Evolutionary conservation across 139 green algal genomes (phyloP), one percentile per base, ranked within the genome.

Genomic region (Klebsormidium nitens): DNA sequence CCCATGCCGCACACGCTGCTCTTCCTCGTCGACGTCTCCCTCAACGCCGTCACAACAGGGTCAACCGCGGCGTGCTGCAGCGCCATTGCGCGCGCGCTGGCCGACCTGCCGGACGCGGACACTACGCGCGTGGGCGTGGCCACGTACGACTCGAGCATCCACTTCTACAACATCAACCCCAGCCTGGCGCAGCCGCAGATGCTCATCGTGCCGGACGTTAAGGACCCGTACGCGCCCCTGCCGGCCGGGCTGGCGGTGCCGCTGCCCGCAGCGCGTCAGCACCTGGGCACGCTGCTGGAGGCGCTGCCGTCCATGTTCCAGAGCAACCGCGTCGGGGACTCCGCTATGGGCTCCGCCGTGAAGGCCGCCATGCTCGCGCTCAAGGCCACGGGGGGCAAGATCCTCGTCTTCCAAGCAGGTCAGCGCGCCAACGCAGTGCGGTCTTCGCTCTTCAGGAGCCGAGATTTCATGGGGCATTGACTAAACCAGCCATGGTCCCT

Each of bases 161-260:
- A 96, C 78, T 96, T 95, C 78, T 96, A 93, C 83, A 93, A 90
- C 82, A 79, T 96, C 17, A 88, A 87, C 64, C 48, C 81, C 49
- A 59, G 34, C 23, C 71, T 66, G 19, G 23, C 6, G 0, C 63
- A 76, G 61, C 73, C 77, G 14, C 79, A 91, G 78, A 91, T 95
- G 91, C 81, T 96, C 81, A 88, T 96, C 26, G 87, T 97, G 0
- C 63, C 87, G 4, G 91, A 96, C 64, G 66, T 92, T n/a, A 84
- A 93, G 19, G 87, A 96, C 46, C 84, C 87, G 0, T 97, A 95
- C 65, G 71, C 91, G 61, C 91, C 91, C 5, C 69, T 92, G 55
- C 89, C 88, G 1, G 87, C 92, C 38, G 87, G 92, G 64, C 79
- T 96, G 59, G 74, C 96, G 3, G 92, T 97, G 17, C 95, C 92